Evolutionary conservation across 352 stramenopile genomes (phyloP), one percentile per base, ranked within the genome.

Genomic region (Saprolegnia parasitica): DNA sequence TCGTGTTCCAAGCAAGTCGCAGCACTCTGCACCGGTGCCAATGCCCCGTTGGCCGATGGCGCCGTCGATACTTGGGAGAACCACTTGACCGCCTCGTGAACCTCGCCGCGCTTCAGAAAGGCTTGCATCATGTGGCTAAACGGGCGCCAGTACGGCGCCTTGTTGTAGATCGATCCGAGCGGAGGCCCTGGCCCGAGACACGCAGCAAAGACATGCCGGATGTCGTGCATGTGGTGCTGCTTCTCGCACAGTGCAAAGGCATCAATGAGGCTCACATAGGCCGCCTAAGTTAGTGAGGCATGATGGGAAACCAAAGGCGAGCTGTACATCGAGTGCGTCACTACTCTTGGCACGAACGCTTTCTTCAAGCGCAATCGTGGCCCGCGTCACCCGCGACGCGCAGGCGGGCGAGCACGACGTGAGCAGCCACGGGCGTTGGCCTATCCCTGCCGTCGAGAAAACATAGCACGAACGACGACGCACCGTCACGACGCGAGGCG

Each of bases 191-290:
- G 72, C 13, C 74, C 73, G 10, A 86, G 54, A 23, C 74, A 86
- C 39, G 82, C 78, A 56, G 82, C 74, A 29, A 84, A 84, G n/a
- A 83, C 76, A 11, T 73, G 72, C 56, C 84, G 81, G 26, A 77
- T 73, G 46, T 86, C 79, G 29, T 75, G 75, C 5, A 74, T 61
- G 45, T 84, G 79, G 0, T n/a, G 18, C 5, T 16, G 11, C 20
- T 23, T 18, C 5, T 73, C 68, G 21, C 79, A 86, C 18, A 55
- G 24, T 13, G 70, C 67, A 4, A 86, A 65, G 13, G 63, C 70
- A 16, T 78, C 55, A n/a, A 86, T 86, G 6, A 86, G 71, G 13
- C 67, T 71, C 23, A 77, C 78, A 55, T 82, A 83, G 0, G 67
- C 50, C 50, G 60, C 24, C 46, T 68, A 68, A 5, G 20, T 35